Evolutionary conservation across 352 stramenopile species (phyloP), one percentile per base, ranked within the genome.

Genomic region (Phytophthora pini): DNA sequence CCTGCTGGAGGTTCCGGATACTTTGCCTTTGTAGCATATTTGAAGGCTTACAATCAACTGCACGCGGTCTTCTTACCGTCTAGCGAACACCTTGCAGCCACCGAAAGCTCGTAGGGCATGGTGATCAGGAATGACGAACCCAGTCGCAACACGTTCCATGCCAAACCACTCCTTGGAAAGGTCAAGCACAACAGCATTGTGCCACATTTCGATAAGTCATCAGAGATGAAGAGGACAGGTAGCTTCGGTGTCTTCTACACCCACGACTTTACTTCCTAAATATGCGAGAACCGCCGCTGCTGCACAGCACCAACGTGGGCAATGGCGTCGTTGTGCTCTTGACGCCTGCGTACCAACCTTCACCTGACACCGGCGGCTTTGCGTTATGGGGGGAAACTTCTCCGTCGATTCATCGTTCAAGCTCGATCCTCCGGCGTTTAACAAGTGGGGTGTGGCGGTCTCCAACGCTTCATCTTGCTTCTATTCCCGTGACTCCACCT

Each of bases 1-100:
- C 51, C 60, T 44, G 60, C 36, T 68, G 51, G 60, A 15, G 13
- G 7, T n/a, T 54, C 60, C 34, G 60, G 38, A 62, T 68, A 62
- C 44, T 63, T 61, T 40, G 43, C 20, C 13, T 61, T 61, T 38
- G 31, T 36, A 54, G 27, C 40, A 48, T 52, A 46, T 17, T 61
- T 61, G 54, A 53, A 60, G 40, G 31, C 31, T 36, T 9, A 4
- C 7, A 36, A 36, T 36, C 31, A 36, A 11, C 20, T 60, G 45
- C 45, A 20, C 26, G 24, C 26, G 29, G 17, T 20, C 40, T 26
- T 52, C 26, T 9, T 40, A 32, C 17, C 12, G 24, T 5, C 29
- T 36, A 36, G 31, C 9, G 9, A 36, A 13, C 3, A 38, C 10
- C 4, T 27, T 20, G 24, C 34, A 15, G 24, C 32, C 48, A 43